Percentiles rank a stretch among this genome's conserved stretches.
Evolutionary conservation across 2,329 filamentous ascomycete species (phyloP).

Genomic region (Fusarium veterinarium): DNA sequence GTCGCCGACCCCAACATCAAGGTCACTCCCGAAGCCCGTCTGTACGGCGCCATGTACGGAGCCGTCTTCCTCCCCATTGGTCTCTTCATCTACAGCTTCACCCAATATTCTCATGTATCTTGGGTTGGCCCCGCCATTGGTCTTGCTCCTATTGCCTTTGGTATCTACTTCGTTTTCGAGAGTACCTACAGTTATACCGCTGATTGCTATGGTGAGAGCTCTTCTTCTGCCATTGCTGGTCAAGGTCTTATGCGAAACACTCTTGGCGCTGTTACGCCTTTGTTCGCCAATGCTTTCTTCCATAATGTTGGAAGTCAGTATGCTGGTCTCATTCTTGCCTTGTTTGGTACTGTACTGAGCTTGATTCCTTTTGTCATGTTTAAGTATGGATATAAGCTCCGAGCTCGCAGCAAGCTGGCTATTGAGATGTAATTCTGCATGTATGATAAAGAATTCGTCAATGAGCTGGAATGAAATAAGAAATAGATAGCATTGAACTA

Average conservation of each 20-base stretch:
- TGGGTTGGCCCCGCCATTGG: conserved; percentile 35
- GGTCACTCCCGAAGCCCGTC: conserved; percentile 37
- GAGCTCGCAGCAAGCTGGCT: conserved; percentile 39
- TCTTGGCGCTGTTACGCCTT: conserved; percentile 34
- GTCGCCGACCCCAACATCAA: conserved; percentile 31
- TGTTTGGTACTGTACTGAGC: conserved; percentile 33
- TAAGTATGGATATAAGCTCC: conserved; percentile 33
- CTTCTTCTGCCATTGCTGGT: conserved; percentile 36
- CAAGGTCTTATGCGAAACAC: conserved; percentile 40
- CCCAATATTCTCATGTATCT: conserved; percentile 31
- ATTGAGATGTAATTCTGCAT: conserved; percentile 24
- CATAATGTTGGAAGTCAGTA: conserved; percentile 39
- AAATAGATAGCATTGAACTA: background rate
- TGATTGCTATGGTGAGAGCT: conserved; percentile 38
- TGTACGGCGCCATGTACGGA: conserved; percentile 39
- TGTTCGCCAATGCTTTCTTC: conserved; percentile 39
- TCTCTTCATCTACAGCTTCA: conserved; percentile 40
- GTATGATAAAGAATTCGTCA: background rate
- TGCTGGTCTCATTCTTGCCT: conserved; percentile 33
- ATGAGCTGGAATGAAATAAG: background rate
- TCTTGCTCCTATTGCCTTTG: conserved; percentile 37
- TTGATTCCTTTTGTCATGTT: conserved; percentile 40
- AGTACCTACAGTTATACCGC: conserved; percentile 40
- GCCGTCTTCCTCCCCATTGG: conserved; percentile 38
- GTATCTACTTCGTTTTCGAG: conserved; percentile 39